phyloP scores from a whole-genome alignment of 306 rosid genomes.

The Quercus wislizeni region DNA sequence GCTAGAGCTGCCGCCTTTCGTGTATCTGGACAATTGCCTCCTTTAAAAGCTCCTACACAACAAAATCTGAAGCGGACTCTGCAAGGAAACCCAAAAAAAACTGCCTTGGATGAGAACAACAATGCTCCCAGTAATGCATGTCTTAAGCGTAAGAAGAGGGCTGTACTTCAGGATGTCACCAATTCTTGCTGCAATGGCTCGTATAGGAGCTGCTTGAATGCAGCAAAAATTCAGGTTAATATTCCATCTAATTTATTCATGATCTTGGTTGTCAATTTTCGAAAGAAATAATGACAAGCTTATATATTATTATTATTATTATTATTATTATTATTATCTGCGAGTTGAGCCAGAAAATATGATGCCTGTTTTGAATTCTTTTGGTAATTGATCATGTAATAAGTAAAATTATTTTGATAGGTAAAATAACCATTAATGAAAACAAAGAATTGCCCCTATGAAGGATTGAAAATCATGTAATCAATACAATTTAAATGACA shows the following conservation, averaged over 20 bases:
- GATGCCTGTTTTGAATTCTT: neutral
- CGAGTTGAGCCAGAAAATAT: neutral
- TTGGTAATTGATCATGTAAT: neutral
- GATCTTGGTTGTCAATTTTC: neutral
- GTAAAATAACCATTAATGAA: too few species aligned
- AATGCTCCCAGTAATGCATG: constrained; percentile 32
- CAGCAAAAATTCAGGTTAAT: constrained; percentile 62
- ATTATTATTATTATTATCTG: too few species aligned
- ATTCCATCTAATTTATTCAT: neutral
- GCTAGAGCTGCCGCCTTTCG: constrained; percentile 62
- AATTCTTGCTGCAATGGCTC: constrained; percentile 54
- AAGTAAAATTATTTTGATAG: neutral
- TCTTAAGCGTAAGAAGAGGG: constrained; percentile 56
- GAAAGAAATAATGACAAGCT: neutral
- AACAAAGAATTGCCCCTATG: too few species aligned
- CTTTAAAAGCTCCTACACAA: constrained; percentile 35
- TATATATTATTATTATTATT: too few species aligned
- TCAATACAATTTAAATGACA: neutral
- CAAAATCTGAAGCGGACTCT: constrained; percentile 39
- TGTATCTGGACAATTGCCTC: constrained; percentile 51
- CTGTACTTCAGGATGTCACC: constrained; percentile 66
- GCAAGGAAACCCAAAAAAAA: constrained; percentile 45
- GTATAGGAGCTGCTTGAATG: constrained; percentile 40
- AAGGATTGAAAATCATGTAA: neutral
- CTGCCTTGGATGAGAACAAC: constrained; percentile 30